phyloP scores from a whole-genome alignment of 2,329 filamentous ascomycete genomes.

The Paecilomyces sp. region DNA sequence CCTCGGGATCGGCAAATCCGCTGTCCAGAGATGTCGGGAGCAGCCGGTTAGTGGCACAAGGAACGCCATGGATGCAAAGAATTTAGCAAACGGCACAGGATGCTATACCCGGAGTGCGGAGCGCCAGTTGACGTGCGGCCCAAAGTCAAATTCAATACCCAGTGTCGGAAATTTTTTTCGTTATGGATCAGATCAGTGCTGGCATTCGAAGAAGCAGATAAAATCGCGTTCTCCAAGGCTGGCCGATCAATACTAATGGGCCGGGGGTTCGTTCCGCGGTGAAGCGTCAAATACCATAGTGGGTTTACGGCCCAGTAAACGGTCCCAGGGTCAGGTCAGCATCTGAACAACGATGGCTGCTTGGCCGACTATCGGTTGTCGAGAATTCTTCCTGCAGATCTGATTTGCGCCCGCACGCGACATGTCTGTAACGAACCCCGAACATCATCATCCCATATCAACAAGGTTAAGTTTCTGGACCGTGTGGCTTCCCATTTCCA shows the following conservation, averaged over 20 bases:
- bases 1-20: not conserved
- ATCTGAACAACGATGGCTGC: not conserved
- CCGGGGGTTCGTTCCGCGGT: not conserved
- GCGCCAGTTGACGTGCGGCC: not conserved
- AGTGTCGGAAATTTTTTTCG: not conserved
- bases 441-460: not conserved
- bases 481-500: not conserved
- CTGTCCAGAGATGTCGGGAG: not conserved
- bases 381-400: not conserved
- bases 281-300: not conserved
- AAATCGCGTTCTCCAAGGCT: not conserved
- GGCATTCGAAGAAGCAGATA: not conserved
- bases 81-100: not conserved
- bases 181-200: not conserved
- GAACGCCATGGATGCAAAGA: not conserved
- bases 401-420: not conserved
- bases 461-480: not conserved
- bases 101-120: not conserved
- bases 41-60: not conserved
- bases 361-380: not conserved
- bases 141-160: not conserved
- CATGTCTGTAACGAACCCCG: not conserved
- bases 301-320: not conserved
- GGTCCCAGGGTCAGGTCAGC: not conserved
- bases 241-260: not conserved